Base-by-base conservation (phyloP, 768 basidiomycete genomes). In the Termitomyces sp. region DNA sequence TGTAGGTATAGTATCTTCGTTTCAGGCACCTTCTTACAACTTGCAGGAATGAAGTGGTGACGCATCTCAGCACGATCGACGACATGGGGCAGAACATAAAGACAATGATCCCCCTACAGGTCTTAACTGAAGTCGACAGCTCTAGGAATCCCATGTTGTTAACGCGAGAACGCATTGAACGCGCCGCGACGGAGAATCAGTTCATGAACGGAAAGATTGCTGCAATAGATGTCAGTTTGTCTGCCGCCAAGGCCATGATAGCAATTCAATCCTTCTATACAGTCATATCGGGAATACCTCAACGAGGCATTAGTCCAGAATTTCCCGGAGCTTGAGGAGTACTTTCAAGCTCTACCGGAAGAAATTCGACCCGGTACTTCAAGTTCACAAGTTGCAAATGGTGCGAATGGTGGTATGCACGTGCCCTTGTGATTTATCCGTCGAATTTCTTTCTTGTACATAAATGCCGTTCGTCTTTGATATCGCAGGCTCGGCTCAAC, bases 171-270 rank as follows among this genome's bases (percentile, higher is more conserved):
- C 79, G 88, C 52, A 70, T 94, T 14, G 92, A 94, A 72, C 80
- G 90, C 54, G 84, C 90, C 0, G 90, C 92, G 32, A 88, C 89
- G 2, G 92, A 94, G 73, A 94, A 94, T 67, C 92, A 92, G 66
- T 93, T 92, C 62, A 90, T 92, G 87, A 91, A 93, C 65, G 91
- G 89, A 30, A 92, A 93, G 67, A 89, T 94, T 40, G 78, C 80
- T 46, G 92, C 90, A 1, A 80, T 94, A 28, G 80, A 84, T 55
- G 90, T 90, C 61, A 64, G 82, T 64, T 16, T 24, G 36, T 42
- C 9, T 33, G 42, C 26, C 16, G 20, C 26, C 4, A 4, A 58
- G 10, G 33, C n/a, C 43, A 24, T 51, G 35, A 42, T 48, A 53
- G 50, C 32, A 32, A 56, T 55, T 59, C 61, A 44, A 61, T 60